phyloP scores from a whole-genome alignment of 2,329 filamentous ascomycete species.

The Cladosporium sp. region DNA sequence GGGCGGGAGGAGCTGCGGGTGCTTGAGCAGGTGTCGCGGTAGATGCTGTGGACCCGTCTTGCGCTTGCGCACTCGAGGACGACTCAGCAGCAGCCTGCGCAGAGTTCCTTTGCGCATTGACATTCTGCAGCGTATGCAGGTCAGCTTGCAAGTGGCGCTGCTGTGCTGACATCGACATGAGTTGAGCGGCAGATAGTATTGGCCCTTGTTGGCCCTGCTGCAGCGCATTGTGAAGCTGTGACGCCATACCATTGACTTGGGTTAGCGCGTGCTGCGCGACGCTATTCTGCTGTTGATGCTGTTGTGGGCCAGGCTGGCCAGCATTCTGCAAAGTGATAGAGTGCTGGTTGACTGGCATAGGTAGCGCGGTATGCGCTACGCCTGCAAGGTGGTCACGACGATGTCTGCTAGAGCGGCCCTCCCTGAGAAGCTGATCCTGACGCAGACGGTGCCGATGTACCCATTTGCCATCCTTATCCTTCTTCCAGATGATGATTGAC shows the following conservation, averaged over 20 bases:
- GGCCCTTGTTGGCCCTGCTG: conserved; percentile 11
- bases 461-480: conserved; percentile 78
- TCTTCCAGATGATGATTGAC: conserved; percentile 90
- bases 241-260: conserved; percentile 17
- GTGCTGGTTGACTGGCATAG: not conserved
- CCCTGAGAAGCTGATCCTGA: conserved; percentile 22
- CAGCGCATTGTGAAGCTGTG: conserved; percentile 11
- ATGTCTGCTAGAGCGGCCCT: conserved; percentile 12
- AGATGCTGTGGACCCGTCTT: not conserved
- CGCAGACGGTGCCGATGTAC: conserved; percentile 61
- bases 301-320: conserved; percentile 14
- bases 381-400: not conserved
- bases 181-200: conserved; percentile 17
- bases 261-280: conserved; percentile 17
- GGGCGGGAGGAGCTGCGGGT: not conserved
- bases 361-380: not conserved
- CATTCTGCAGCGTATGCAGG: not conserved
- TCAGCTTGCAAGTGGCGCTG: conserved; percentile 13
- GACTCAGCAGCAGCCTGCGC: not conserved
- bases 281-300: conserved; percentile 16
- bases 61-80: not conserved
- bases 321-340: conserved; percentile 6
- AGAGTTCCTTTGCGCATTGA: conserved; percentile 12
- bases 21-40: not conserved
- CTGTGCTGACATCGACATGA: conserved; percentile 9